A percentile compares a stretch with the other conserved stretches of the same genome.
Conservation (phyloP, 1,284 basidiomycete genomes). For the Irpex lacteus region DNA sequence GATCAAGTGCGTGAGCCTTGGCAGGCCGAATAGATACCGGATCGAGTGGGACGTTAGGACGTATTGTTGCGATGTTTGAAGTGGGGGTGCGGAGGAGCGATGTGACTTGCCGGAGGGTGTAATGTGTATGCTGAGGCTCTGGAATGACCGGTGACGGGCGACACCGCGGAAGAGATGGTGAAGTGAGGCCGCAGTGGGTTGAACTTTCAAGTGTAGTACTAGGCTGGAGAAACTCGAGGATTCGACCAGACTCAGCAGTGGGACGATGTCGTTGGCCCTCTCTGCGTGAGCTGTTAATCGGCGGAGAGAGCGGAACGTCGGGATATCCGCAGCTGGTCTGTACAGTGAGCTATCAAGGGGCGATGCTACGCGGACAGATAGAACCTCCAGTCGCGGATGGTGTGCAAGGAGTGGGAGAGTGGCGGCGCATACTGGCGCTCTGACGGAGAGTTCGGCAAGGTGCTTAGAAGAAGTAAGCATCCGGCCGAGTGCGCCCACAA, state of each 20-base stretch:
- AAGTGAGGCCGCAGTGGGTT: background rate
- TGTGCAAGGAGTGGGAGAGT: background rate
- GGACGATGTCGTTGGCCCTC: background rate
- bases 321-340: background rate
- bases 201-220: background rate
- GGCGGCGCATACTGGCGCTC: slow-evolving; percentile 1
- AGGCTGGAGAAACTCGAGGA: background rate
- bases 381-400: slow-evolving; percentile 1
- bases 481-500: background rate
- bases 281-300: background rate
- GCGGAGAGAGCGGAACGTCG: background rate
- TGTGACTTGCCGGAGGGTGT: background rate
- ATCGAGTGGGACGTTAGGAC: background rate
- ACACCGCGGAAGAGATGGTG: background rate
- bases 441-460: slow-evolving; percentile 2
- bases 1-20: background rate
- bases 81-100: background rate
- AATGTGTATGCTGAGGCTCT: background rate
- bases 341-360: background rate
- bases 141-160: background rate
- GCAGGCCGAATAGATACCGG: background rate
- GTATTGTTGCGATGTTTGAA: slow-evolving; percentile 1
- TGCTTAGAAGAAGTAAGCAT: background rate
- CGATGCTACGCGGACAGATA: slow-evolving; percentile 2
- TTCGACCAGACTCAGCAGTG: background rate